Evolutionary conservation across 345 rosid genomes (phyloP), one percentile per base, ranked within the genome.

Genomic region (Moringa oleifera): DNA sequence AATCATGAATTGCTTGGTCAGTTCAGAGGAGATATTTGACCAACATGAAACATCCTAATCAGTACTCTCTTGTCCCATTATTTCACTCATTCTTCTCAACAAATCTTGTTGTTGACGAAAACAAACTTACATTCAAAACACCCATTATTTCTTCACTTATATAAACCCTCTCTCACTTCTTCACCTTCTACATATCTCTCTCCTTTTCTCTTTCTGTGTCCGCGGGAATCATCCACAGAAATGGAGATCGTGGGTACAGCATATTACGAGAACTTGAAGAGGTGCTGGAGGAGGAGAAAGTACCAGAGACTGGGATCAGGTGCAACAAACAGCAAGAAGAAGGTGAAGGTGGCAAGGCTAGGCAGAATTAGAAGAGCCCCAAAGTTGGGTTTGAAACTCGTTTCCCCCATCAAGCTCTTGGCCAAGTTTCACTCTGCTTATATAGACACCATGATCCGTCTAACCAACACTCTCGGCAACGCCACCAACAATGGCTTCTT

Each of bases 271-370:
- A 69, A 23, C 67, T 23, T 76, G 70, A 78, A 81, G 71, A 79
- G 83, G 66, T 58, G n/a, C 33, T 68, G 80, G 79, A 75, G 77
- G 60, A 73, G 80, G 53, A 81, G 60, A 55, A 67, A 66, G 53
- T 79, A 79, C 72, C 78, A 72, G 20, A 74, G 68, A 49, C 65
- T 81, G 5, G 37, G 37, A 11, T 33, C 15, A n/a, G n/a, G n/a
- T n/a, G n/a, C n/a, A 12, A 47, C 9, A 53, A 24, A 33, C 18
- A 20, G 8, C 25, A 63, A 20, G 10, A 71, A 58, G 66, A 73
- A 67, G 79, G 65, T 78, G 18, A 71, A 59, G 69, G 37, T 78
- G 6, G 6, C 20, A 20, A 67, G 86, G 72, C 74, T 81, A 0
- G 83, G 77, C 54, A 61, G 58, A 52, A 37, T 52, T 1, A 59